Percentiles rank a stretch among this genome's conserved stretches.
phyloP scores from a whole-genome alignment of 1,139 yeast species.

The Blastobotrys persicus region DNA sequence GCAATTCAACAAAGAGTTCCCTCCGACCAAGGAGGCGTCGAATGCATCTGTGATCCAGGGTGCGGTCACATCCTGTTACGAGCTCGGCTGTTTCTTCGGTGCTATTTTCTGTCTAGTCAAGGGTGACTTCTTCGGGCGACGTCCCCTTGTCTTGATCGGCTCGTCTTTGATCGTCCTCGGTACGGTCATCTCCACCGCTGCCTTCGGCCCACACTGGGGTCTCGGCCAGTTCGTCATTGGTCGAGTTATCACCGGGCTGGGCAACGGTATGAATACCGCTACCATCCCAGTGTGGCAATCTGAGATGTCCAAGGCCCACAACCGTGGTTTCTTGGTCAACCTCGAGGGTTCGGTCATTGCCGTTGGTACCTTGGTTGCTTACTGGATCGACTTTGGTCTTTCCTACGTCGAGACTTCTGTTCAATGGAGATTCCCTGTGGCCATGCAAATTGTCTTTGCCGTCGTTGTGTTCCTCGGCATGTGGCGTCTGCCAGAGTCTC shows the following conservation, averaged over 20 bases:
- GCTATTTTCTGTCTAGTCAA: slow-evolving; percentile 57
- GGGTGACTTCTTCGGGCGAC: slow-evolving; percentile 37
- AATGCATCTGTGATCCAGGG: slow-evolving; percentile 47
- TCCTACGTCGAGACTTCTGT: slow-evolving; percentile 46
- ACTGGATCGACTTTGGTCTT: slow-evolving; percentile 66
- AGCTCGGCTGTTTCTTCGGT: slow-evolving; percentile 76
- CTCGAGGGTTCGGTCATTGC: slow-evolving; percentile 74
- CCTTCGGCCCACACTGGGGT: slow-evolving; percentile 60
- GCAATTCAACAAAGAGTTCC: slow-evolving; percentile 58
- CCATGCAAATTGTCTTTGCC: slow-evolving; percentile 37
- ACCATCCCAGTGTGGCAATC: slow-evolving; percentile 85
- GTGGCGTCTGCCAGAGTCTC: slow-evolving; percentile 46
- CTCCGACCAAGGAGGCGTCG: slow-evolving; percentile 32
- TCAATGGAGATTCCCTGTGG: slow-evolving; percentile 48
- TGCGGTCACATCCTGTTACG: slow-evolving; percentile 72
- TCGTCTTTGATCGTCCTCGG: slow-evolving; percentile 55
- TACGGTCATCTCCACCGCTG: slow-evolving; percentile 57
- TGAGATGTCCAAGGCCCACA: slow-evolving; percentile 69
- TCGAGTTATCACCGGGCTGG: slow-evolving; percentile 72
- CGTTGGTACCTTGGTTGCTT: slow-evolving; percentile 68
- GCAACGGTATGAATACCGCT: slow-evolving; percentile 77
- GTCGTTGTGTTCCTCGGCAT: slow-evolving; percentile 23
- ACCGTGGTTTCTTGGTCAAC: slow-evolving; percentile 70
- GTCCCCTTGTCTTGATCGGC: slow-evolving; percentile 49
- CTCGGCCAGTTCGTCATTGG: slow-evolving; percentile 75